Evolutionary conservation across 1,284 basidiomycete species (phyloP), one percentile per base, ranked within the genome.

Genomic region (Ceratobasidium sp.): DNA sequence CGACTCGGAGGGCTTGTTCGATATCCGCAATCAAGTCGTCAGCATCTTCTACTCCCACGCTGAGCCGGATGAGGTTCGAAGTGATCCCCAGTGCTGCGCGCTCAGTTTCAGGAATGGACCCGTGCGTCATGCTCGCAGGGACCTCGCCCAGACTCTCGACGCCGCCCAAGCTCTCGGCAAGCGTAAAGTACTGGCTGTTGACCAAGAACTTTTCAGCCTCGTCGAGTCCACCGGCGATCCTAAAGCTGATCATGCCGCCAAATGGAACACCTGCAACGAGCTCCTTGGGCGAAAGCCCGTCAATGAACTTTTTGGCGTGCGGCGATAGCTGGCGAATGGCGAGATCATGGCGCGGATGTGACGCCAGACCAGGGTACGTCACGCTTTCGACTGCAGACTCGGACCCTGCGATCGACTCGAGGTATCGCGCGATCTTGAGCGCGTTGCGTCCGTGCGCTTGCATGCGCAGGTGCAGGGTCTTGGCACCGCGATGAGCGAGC

Each of bases 151-250:
- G 27, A 30, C 27, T 30, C 12, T n/a, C 16, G 27, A 85, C 97
- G 96, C 96, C 97, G 1, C 97, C 97, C 5, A 98, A 86, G 65
- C 90, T 93, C 87, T 98, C 96, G 2, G 97, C 97, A 20, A 99
- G 88, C 16, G 92, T 90, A 83, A 98, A 97, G 62, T 97, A 83
- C 57, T 89, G 85, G 46, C 92, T 88, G 1, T 89, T 84, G 0
- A 89, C 90, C 74, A 98, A 86, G 87, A 98, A 96, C 80, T 84
- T 86, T 78, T 92, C 89, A 10, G 94, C 92, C 78, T 89, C 88
- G 4, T 81, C 82, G 4, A 85, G 84, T 0, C 89, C 90, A 0
- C 89, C 89, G 6, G 87, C 86, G 69, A 96, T 91, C 30, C 7
- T 55, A 48, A 44, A 74, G 70, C 70, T 60, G 57, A 59, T 30